These are phyloP conservation scores for Candida yuanshanica DNA, from an alignment of 805 yeast genomes.

Conservation along the genomic window DNA sequence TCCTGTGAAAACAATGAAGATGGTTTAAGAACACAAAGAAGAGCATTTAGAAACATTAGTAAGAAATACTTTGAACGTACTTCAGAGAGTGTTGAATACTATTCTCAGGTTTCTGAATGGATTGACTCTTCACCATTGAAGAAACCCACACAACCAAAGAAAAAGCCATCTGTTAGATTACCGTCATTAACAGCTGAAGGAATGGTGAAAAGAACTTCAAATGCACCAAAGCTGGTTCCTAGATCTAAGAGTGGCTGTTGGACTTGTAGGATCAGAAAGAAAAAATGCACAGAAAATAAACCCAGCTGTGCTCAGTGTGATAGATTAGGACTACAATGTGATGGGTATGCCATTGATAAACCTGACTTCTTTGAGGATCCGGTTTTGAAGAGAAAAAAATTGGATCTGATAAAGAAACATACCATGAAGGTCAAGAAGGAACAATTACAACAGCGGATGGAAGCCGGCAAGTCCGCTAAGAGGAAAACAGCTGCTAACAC, in stretches of 20 bases:
- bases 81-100: background rate
- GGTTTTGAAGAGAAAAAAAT: conserved; percentile 35
- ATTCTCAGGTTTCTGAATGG: background rate
- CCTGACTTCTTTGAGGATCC: conserved; percentile 51
- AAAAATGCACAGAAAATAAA: conserved; percentile 62
- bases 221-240: conserved; percentile 14
- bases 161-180: background rate
- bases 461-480: background rate
- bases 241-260: conserved; percentile 65
- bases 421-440: conserved; percentile 31
- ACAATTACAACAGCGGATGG: conserved; percentile 28
- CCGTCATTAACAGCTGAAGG: background rate
- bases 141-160: background rate
- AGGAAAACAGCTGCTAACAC: background rate
- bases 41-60: conserved; percentile 1
- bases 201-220: background rate
- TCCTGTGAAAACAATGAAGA: background rate
- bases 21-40: conserved; percentile 5
- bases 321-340: conserved; percentile 52
- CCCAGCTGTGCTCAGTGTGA: conserved; percentile 58
- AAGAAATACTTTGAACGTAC: background rate
- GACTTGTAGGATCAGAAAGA: conserved; percentile 71
- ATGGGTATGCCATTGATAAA: conserved; percentile 42
- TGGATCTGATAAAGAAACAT: conserved; percentile 44
- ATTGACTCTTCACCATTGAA: background rate